These are phyloP conservation scores for Amylocarpus encephaloides DNA, from an alignment of 2,329 filamentous ascomycete genomes.

Conservation along the genomic window DNA sequence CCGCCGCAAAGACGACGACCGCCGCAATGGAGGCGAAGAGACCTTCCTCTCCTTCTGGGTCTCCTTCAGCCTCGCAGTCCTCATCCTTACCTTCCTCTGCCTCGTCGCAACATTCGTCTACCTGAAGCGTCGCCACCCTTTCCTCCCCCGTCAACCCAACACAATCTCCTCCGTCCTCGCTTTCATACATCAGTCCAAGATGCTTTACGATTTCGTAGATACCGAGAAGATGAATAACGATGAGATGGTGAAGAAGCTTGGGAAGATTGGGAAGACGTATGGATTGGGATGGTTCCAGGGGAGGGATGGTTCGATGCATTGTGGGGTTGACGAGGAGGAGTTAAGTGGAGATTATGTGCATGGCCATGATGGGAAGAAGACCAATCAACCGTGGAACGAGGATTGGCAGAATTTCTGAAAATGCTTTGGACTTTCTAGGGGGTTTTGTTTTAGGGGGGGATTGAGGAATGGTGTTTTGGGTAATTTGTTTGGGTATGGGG, in stretches of 20 bases:
- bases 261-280: constrained; percentile 58
- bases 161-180: constrained; percentile 71
- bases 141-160: constrained; percentile 70
- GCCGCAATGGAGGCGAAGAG: constrained; percentile 49
- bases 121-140: constrained; percentile 56
- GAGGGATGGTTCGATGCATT: constrained; percentile 65
- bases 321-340: constrained; percentile 73
- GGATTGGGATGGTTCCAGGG: constrained; percentile 73
- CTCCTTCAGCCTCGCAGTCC: constrained; percentile 53
- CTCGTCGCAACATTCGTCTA: constrained; percentile 55
- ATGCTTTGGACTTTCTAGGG: no score
- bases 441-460: no score
- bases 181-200: constrained; percentile 74
- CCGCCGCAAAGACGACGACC: background rate
- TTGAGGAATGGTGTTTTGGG: no score
- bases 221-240: constrained; percentile 48
- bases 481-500: no score
- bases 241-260: constrained; percentile 56
- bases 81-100: constrained; percentile 55
- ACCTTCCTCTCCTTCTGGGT: constrained; percentile 59
- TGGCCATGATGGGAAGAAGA: constrained; percentile 30
- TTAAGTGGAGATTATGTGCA: constrained; percentile 60
- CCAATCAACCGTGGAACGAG: constrained; percentile 27
- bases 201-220: constrained; percentile 71
- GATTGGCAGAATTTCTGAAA: constrained; percentile 26